phyloP scores from a whole-genome alignment of 352 stramenopile species.

The Phytophthora palmivora region DNA sequence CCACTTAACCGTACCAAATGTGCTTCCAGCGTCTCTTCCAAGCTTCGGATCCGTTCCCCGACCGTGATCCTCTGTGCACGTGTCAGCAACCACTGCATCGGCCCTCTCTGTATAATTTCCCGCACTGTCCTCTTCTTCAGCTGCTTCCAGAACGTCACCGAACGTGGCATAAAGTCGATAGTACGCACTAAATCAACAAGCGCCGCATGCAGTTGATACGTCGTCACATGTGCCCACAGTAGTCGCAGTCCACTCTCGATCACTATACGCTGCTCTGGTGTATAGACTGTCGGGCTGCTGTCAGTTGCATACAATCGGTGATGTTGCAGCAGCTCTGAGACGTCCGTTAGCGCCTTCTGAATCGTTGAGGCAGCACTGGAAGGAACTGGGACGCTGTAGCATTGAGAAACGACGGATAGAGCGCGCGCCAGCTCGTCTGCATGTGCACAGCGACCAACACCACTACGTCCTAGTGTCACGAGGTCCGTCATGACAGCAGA shows the following conservation, averaged over 20 bases:
- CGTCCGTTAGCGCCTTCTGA: slow-evolving; percentile 44
- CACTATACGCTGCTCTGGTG: slow-evolving; percentile 30
- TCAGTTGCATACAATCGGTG: slow-evolving; percentile 44
- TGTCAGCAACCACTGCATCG: slow-evolving; percentile 69
- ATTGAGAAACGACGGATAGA: slow-evolving; percentile 51
- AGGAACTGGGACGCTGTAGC: slow-evolving; percentile 54
- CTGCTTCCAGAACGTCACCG: slow-evolving; percentile 75
- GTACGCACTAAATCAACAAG: slow-evolving; percentile 65
- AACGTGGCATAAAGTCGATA: slow-evolving; percentile 76
- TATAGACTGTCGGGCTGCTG: slow-evolving; percentile 21
- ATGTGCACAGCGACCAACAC: slow-evolving; percentile 28
- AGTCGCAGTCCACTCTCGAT: slow-evolving; percentile 48
- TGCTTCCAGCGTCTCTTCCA: slow-evolving; percentile 71
- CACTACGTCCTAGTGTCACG: slow-evolving; percentile 26
- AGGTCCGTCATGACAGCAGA: slow-evolving; percentile 31
- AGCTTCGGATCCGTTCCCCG: slow-evolving; percentile 64
- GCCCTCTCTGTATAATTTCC: slow-evolving; percentile 57
- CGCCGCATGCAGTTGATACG: slow-evolving; percentile 64
- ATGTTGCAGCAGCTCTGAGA: slow-evolving; percentile 50
- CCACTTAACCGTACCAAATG: slow-evolving; percentile 52
- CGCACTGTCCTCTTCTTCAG: slow-evolving; percentile 53
- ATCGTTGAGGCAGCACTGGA: slow-evolving; percentile 45
- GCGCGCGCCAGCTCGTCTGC: slow-evolving; percentile 45
- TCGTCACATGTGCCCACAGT: slow-evolving; percentile 71
- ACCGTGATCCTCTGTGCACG: slow-evolving; percentile 62